These are phyloP conservation scores for Mucor plumbeus DNA, from an alignment of 371 early-diverging fungal species.

Conservation along the genomic window DNA sequence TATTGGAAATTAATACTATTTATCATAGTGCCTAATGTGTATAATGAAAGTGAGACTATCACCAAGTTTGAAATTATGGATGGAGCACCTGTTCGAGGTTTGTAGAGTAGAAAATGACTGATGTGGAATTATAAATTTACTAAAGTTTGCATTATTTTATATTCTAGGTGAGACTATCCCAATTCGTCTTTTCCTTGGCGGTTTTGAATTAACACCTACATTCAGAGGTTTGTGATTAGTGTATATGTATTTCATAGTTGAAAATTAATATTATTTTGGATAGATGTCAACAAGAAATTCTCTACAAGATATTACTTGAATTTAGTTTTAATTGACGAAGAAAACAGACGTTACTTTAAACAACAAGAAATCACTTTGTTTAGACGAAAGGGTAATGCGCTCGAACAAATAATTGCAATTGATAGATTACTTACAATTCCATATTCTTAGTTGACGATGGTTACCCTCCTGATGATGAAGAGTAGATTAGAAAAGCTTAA, in stretches of 20 bases:
- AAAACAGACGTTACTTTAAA: constrained; percentile 96
- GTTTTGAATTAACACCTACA: constrained; percentile 95
- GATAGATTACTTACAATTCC: neutral
- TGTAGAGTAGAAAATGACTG: neutral
- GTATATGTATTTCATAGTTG: neutral
- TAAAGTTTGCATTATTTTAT: neutral
- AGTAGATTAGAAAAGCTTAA: neutral
- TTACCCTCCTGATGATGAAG: constrained; percentile 30
- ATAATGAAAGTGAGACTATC: constrained; percentile 97
- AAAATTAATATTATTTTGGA: neutral
- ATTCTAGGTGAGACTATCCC: constrained; percentile 91
- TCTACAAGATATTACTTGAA: constrained; percentile 96
- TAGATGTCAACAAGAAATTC: constrained; percentile 94
- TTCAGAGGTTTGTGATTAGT: constrained; percentile 51
- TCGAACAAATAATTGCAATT: neutral
- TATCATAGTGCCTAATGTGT: constrained; percentile 84
- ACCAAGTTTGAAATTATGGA: constrained; percentile 99
- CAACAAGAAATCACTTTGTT: constrained; percentile 95
- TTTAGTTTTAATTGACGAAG: constrained; percentile 96
- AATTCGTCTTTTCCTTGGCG: constrained; percentile 94
- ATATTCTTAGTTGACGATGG: constrained; percentile 29
- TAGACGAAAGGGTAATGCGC: constrained; percentile 57
- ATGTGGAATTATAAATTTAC: neutral
- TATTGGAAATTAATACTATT: neutral
- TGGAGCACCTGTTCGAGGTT: constrained; percentile 95